Percentiles rank a stretch among this genome's conserved stretches.
Conservation (phyloP, 345 rosid genomes). For the Eucalyptus coolabah region DNA sequence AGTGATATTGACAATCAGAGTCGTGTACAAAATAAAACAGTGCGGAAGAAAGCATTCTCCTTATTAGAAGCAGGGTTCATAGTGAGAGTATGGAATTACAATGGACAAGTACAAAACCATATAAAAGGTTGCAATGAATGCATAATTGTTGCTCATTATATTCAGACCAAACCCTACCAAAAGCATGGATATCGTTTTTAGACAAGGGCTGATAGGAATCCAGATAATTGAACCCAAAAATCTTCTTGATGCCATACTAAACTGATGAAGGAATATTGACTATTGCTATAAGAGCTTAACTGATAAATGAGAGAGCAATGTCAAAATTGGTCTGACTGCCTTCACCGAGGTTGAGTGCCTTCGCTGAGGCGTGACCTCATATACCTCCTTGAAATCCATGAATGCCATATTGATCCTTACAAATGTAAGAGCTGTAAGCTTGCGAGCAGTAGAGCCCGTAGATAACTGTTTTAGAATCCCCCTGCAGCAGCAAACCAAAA, state of each 20-base stretch:
- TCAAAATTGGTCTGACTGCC: too few species aligned
- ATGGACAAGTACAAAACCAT: background rate
- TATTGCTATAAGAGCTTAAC: background rate
- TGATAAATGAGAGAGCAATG: background rate
- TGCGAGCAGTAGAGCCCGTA: slow-evolving; percentile 50
- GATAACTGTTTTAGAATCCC: slow-evolving; percentile 83
- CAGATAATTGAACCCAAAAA: background rate
- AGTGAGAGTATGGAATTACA: background rate
- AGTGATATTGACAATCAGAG: background rate
- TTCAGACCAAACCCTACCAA: background rate
- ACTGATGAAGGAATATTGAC: background rate
- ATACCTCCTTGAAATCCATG: slow-evolving; percentile 45
- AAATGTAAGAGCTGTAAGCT: slow-evolving; percentile 39
- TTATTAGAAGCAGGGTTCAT: background rate
- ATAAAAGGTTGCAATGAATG: background rate
- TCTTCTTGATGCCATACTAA: background rate
- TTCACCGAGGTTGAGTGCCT: background rate
- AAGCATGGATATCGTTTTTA: too few species aligned
- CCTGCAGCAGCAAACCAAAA: slow-evolving; percentile 17
- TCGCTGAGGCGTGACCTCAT: slow-evolving; percentile 32
- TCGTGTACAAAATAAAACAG: background rate
- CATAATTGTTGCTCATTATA: background rate
- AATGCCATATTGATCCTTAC: slow-evolving; percentile 62
- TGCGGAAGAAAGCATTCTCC: background rate
- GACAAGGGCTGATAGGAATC: background rate